phyloP scores from a whole-genome alignment of 192 early-diverging fungal genomes.

The Fimicolochytrium jonesii region DNA sequence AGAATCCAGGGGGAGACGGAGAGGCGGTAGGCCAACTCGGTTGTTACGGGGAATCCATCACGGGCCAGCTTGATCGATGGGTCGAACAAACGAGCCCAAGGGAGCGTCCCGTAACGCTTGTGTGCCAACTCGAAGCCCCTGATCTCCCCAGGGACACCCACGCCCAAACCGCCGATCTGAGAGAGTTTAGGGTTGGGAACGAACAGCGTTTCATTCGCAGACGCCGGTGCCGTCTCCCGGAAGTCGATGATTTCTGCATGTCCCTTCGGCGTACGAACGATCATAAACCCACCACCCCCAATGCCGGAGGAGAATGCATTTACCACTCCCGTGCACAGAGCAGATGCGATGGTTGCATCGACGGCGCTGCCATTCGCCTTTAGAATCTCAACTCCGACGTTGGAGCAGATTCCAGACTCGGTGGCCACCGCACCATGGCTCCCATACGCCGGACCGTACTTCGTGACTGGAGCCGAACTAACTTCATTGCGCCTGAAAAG shows the following conservation, averaged over 20 bases:
- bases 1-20: too few species aligned
- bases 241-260: constrained; percentile 65
- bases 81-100: constrained; percentile 71
- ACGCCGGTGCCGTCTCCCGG: constrained; percentile 72
- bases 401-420: constrained; percentile 24
- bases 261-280: constrained; percentile 58
- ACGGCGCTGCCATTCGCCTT: constrained; percentile 80
- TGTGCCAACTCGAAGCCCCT: too few species aligned
- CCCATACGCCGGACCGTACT: too few species aligned
- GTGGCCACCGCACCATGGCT: constrained; percentile 21
- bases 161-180: constrained; percentile 61
- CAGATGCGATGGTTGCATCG: constrained; percentile 77
- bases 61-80: constrained; percentile 66
- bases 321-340: constrained; percentile 83
- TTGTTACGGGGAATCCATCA: constrained; percentile 62
- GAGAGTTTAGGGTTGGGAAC: constrained; percentile 59
- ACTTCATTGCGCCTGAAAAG: too few species aligned
- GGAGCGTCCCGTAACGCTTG: constrained; percentile 72
- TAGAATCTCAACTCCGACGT: constrained; percentile 48
- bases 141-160: too few species aligned
- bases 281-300: constrained; percentile 89
- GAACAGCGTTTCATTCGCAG: constrained; percentile 73
- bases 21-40: too few species aligned
- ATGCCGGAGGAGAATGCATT: constrained; percentile 83
- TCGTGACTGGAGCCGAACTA: too few species aligned